These are phyloP conservation scores for Chaetomium sp. DNA, from an alignment of 2,329 filamentous ascomycete genomes.

Conservation along the genomic window DNA sequence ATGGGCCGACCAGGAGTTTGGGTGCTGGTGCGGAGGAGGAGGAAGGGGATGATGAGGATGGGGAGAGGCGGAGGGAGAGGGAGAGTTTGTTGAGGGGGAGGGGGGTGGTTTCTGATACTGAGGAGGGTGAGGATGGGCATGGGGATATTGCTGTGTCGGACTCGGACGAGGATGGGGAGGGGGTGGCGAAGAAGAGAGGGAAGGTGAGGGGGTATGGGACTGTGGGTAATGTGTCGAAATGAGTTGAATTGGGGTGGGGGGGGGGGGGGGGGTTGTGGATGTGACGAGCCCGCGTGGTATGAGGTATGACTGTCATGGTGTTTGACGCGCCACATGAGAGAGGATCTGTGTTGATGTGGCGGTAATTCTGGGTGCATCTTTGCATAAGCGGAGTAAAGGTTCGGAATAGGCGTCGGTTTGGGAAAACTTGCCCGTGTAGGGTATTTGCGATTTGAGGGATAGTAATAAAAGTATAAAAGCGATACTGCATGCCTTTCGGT, in stretches of 20 bases:
- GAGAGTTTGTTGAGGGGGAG: conserved; percentile 28
- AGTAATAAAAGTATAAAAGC: background rate
- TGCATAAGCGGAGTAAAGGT: conserved; percentile 6
- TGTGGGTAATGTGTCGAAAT: conserved; percentile 5
- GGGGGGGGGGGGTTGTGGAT: background rate
- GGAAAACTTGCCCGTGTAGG: background rate
- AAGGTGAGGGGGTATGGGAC: conserved; percentile 14
- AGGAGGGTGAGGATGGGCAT: conserved; percentile 14
- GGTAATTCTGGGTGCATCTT: background rate
- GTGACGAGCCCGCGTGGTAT: background rate
- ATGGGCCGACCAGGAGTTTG: conserved; percentile 58
- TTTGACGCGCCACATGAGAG: background rate
- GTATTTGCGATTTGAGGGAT: background rate
- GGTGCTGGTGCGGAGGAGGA: conserved; percentile 35
- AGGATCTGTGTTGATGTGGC: background rate
- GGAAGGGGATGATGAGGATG: conserved; percentile 32
- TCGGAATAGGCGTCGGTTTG: conserved; percentile 6
- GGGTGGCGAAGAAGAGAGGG: background rate
- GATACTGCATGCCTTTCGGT: background rate
- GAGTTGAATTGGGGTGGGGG: no score
- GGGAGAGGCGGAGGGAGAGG: background rate
- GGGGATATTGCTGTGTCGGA: conserved; percentile 17
- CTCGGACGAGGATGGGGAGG: conserved; percentile 11
- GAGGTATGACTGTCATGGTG: background rate
- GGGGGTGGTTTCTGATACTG: conserved; percentile 20